Percentiles rank a stretch among this genome's conserved stretches.
Evolutionary conservation across 805 yeast species (phyloP).

Genomic region (Aciculoconidium aculeatum): DNA sequence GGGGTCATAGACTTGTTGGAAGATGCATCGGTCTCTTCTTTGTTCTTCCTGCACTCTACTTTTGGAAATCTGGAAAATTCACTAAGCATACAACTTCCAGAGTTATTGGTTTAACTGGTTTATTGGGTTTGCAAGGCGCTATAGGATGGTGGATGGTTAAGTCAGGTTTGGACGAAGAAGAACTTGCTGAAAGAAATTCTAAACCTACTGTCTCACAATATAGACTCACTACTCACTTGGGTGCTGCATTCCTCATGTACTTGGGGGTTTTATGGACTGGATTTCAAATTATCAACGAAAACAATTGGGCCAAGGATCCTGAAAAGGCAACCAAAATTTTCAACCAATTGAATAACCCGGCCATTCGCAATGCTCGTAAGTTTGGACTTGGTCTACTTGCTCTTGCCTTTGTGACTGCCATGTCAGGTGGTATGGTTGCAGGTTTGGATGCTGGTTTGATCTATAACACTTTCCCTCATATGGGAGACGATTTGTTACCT

Average conservation of each 20-base stretch:
- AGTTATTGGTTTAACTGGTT: slow-evolving; percentile 63
- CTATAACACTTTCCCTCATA: slow-evolving; percentile 92
- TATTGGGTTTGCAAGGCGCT: slow-evolving; percentile 89
- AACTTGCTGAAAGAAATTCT: slow-evolving; percentile 70
- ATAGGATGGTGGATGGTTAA: slow-evolving; percentile 99
- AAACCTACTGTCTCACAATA: slow-evolving; percentile 98
- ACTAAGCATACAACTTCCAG: slow-evolving; percentile 62
- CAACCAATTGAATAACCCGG: slow-evolving; percentile 55
- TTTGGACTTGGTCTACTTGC: slow-evolving; percentile 52
- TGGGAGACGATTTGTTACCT: slow-evolving; percentile 86
- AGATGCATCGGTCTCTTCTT: slow-evolving; percentile 82
- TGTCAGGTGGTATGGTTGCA: slow-evolving; percentile 98
- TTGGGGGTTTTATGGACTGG: slow-evolving; percentile 90
- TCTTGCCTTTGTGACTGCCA: slow-evolving; percentile 80
- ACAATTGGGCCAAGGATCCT: slow-evolving; percentile 60
- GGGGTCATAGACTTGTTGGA: slow-evolving; percentile 94
- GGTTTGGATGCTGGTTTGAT: slow-evolving; percentile 97
- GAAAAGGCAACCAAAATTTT: slow-evolving; percentile 47
- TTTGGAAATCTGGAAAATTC: slow-evolving; percentile 60
- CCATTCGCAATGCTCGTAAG: slow-evolving; percentile 51
- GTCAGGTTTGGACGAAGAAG: slow-evolving; percentile 82
- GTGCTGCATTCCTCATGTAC: slow-evolving; percentile 85
- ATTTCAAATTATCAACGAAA: slow-evolving; percentile 71
- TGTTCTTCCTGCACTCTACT: slow-evolving; percentile 80
- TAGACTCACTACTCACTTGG: slow-evolving; percentile 87